Evolutionary conservation across 1,139 yeast species (phyloP).

Genomic region (Sugiyamaella castrensis): DNA sequence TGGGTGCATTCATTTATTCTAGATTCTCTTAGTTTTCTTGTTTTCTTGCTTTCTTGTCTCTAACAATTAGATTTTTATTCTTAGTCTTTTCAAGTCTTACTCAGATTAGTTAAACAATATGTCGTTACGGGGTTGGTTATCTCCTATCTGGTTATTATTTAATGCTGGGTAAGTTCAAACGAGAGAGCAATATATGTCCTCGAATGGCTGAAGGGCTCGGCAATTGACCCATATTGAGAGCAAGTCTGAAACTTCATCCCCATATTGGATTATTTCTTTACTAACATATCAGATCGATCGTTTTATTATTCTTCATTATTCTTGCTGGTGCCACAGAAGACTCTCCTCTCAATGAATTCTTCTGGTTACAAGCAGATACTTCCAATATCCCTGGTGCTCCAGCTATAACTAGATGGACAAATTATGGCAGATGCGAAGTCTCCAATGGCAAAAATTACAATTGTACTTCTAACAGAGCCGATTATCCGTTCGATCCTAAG

Average conservation of each 20-base stretch:
- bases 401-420: conserved; percentile 63
- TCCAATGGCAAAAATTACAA: conserved; percentile 41
- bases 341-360: conserved; percentile 54
- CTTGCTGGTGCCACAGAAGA: conserved; percentile 57
- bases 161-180: conserved; percentile 25
- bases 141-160: conserved; percentile 22
- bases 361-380: conserved; percentile 72
- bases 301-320: conserved; percentile 59
- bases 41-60: too few relatives aligned
- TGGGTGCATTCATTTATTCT: too few relatives aligned
- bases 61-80: too few relatives aligned
- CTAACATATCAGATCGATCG: conserved; percentile 40
- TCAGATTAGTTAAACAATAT: background rate
- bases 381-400: conserved; percentile 51
- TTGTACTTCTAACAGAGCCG: conserved; percentile 53
- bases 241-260: too few relatives aligned
- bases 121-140: background rate
- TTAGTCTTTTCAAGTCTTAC: too few relatives aligned
- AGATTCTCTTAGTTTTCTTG: too few relatives aligned
- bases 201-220: too few relatives aligned
- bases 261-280: too few relatives aligned
- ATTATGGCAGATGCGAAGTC: conserved; percentile 56
- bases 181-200: background rate
- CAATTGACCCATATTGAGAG: too few relatives aligned
- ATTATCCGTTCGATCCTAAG: conserved; percentile 64